These are phyloP conservation scores for Verbena officinalis DNA, from an alignment of 257 asterid species.

Conservation along the genomic window DNA sequence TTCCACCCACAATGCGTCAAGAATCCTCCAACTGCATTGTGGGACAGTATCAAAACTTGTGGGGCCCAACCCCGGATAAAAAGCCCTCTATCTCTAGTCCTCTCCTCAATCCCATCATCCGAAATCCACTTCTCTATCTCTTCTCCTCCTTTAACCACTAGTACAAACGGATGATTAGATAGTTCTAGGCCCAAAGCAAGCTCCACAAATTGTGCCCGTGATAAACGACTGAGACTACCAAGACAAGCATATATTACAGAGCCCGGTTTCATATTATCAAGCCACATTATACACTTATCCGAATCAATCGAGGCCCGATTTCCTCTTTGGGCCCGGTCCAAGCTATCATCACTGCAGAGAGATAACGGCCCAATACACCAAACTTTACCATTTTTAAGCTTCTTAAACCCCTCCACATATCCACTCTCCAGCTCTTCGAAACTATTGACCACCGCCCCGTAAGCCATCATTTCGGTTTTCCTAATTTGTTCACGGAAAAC, in stretches of 20 bases:
- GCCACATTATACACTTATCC: slow-evolving; percentile 40
- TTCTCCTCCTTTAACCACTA: slow-evolving; percentile 29
- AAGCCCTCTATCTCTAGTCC: slow-evolving; percentile 35
- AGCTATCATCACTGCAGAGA: slow-evolving; percentile 26
- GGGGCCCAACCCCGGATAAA: slow-evolving; percentile 51
- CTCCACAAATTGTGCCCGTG: slow-evolving; percentile 36
- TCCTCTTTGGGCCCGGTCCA: slow-evolving; percentile 51
- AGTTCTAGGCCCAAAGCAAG: slow-evolving; percentile 46
- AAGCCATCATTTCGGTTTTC: slow-evolving; percentile 41
- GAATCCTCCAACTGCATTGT: slow-evolving; percentile 32
- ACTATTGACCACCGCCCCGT: slow-evolving; percentile 46
- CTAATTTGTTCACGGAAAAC: slow-evolving; percentile 14
- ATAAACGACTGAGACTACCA: slow-evolving; percentile 42
- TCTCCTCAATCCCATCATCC: slow-evolving; percentile 33
- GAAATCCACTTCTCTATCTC: slow-evolving; percentile 21
- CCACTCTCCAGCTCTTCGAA: slow-evolving; percentile 52
- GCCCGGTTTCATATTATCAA: slow-evolving; percentile 30
- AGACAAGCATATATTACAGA: slow-evolving; percentile 45
- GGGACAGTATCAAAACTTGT: slow-evolving; percentile 46
- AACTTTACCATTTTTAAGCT: slow-evolving; percentile 38
- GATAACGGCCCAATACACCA: slow-evolving; percentile 75
- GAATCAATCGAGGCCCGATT: slow-evolving; percentile 30
- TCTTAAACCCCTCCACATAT: slow-evolving; percentile 38
- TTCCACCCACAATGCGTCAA: slow-evolving; percentile 58
- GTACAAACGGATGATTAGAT: slow-evolving; percentile 34